Evolutionary conservation across 306 rosid genomes (phyloP).

Genomic region (Mimosa bimucronata): DNA sequence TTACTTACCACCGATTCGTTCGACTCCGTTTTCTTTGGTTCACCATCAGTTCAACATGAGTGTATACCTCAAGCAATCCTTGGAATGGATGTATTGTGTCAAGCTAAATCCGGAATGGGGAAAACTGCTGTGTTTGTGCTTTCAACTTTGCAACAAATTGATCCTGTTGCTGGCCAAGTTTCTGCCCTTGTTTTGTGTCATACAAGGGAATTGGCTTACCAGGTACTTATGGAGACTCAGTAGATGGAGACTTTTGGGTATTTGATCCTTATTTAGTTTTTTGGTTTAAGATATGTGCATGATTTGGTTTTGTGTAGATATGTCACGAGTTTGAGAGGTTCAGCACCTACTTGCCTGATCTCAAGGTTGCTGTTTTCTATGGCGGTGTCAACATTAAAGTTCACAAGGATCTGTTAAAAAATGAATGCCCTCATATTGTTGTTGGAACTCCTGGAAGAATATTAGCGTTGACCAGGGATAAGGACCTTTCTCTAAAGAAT

Average conservation of each 20-base stretch:
- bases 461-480: slow-evolving; percentile 65
- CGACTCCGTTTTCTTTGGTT: slow-evolving; percentile 64
- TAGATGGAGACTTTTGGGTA: not conserved
- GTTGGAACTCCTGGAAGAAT: slow-evolving; percentile 87
- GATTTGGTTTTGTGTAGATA: slow-evolving; percentile 41
- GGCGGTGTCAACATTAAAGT: slow-evolving; percentile 76
- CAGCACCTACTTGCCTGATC: slow-evolving; percentile 74
- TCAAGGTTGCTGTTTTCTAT: slow-evolving; percentile 81
- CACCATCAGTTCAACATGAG: slow-evolving; percentile 83
- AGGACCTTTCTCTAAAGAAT: slow-evolving; percentile 73
- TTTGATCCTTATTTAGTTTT: not conserved
- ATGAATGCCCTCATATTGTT: slow-evolving; percentile 85
- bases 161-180: slow-evolving; percentile 78
- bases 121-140: slow-evolving; percentile 85
- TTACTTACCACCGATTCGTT: slow-evolving; percentile 70
- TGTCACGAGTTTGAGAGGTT: slow-evolving; percentile 83
- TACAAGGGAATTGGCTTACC: slow-evolving; percentile 79
- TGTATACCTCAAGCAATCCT: slow-evolving; percentile 86
- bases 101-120: slow-evolving; percentile 88
- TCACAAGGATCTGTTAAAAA: slow-evolving; percentile 73
- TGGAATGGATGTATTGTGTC: slow-evolving; percentile 86
- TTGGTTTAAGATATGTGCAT: not conserved
- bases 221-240: slow-evolving; percentile 41
- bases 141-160: slow-evolving; percentile 76
- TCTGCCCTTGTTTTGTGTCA: slow-evolving; percentile 80